phyloP scores from a whole-genome alignment of 352 stramenopile species.

The Phytophthora megakarya region DNA sequence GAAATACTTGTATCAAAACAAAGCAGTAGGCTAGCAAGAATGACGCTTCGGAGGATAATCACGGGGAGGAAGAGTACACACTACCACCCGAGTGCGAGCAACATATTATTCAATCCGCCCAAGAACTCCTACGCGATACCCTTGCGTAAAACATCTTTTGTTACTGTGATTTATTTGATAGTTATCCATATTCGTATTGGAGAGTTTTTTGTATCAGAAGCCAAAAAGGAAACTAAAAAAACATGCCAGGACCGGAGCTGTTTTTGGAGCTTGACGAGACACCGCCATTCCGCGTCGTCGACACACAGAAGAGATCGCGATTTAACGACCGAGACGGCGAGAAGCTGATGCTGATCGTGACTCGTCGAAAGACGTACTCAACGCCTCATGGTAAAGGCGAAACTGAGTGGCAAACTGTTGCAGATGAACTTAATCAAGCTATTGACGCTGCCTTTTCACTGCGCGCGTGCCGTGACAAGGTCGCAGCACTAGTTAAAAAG shows the following conservation, averaged over 20 bases:
- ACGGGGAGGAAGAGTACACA: too few species aligned
- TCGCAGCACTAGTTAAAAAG: neutral
- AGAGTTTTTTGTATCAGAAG: too few species aligned
- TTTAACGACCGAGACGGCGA: neutral
- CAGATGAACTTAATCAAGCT: neutral
- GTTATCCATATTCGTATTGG: too few species aligned
- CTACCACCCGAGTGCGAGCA: too few species aligned
- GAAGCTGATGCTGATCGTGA: neutral
- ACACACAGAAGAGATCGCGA: neutral
- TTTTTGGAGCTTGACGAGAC: neutral
- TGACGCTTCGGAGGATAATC: too few species aligned
- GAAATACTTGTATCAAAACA: too few species aligned
- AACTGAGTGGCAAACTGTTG: neutral
- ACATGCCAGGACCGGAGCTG: neutral
- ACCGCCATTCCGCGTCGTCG: neutral
- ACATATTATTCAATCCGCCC: too few species aligned
- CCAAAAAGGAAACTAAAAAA: too few species aligned
- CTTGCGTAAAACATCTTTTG: too few species aligned
- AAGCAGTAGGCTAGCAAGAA: too few species aligned
- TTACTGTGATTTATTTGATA: too few species aligned
- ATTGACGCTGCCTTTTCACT: neutral
- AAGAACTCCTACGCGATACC: too few species aligned
- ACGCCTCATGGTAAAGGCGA: neutral
- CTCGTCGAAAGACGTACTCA: neutral
- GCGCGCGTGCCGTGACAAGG: neutral